A percentile compares a stretch with the other conserved stretches of the same genome.
Evolutionary conservation across 192 early-diverging fungal species (phyloP).

Genomic region (Pilaira anomala): DNA sequence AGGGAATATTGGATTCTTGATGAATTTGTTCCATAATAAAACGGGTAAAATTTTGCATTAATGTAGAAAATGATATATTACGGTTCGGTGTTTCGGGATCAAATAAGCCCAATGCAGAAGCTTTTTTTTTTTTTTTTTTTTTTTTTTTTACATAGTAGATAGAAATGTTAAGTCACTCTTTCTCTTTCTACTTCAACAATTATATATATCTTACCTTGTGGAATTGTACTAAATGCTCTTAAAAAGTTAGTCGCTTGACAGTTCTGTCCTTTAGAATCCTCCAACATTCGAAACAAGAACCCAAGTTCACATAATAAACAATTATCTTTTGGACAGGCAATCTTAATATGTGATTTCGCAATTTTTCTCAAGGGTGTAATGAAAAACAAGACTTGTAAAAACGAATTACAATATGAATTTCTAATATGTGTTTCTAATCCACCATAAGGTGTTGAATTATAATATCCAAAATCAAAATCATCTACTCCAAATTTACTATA

Average conservation of each 20-base stretch:
- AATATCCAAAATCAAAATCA: conserved; percentile 98
- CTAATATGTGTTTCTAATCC: conserved; percentile 90
- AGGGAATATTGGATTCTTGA: conserved; percentile 57
- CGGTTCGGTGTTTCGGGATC: conserved; percentile 74
- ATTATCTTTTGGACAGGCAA: conserved; percentile 63
- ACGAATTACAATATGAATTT: conserved; percentile 88
- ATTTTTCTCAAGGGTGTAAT: conserved; percentile 60
- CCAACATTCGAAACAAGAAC: conserved; percentile 89
- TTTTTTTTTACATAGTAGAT: background rate
- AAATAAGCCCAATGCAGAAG: conserved; percentile 80
- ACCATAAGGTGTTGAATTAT: conserved; percentile 83
- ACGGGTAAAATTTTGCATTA: conserved; percentile 87
- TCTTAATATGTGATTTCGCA: conserved; percentile 69
- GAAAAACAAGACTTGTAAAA: conserved; percentile 86
- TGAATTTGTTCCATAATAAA: conserved; percentile 91
- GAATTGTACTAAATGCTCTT: conserved; percentile 75
- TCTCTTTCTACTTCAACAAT: background rate
- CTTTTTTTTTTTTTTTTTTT: conserved; percentile 30
- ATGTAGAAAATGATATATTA: conserved; percentile 57
- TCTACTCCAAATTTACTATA: conserved; percentile 95
- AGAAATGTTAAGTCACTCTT: background rate
- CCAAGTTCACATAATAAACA: conserved; percentile 93
- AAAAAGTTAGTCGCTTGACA: conserved; percentile 96
- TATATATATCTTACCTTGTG: conserved; percentile 58
- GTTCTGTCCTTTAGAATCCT: conserved; percentile 84